Percentiles rank a stretch among this genome's conserved stretches.
These are phyloP conservation scores for Microcyclospora pomicola DNA, from an alignment of 2,329 filamentous ascomycete genomes.

Conservation along the genomic window DNA sequence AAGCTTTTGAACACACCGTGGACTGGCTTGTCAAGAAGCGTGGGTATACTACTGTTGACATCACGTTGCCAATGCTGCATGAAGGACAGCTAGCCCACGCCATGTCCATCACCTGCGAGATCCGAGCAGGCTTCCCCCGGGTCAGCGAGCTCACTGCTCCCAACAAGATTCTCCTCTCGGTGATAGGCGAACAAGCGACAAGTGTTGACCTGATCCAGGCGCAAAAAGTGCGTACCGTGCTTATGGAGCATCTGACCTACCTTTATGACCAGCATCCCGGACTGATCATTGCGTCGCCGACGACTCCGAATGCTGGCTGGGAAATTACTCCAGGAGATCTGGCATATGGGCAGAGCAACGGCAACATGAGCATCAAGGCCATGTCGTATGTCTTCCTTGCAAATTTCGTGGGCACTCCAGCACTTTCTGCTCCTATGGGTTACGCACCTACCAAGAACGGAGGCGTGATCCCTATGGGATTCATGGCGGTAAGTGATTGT, in stretches of 20 bases:
- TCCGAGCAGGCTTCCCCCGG: constrained; percentile 35
- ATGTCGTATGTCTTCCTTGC: constrained; percentile 82
- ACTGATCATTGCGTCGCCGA: constrained; percentile 66
- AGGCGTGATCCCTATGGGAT: no score
- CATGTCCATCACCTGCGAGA: constrained; percentile 62
- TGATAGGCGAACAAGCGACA: constrained; percentile 50
- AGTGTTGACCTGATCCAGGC: constrained; percentile 58
- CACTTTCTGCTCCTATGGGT: constrained; percentile 60
- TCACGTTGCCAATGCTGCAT: constrained; percentile 51
- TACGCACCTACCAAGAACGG: no score
- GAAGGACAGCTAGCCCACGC: constrained; percentile 67
- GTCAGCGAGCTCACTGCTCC: constrained; percentile 47
- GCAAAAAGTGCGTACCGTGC: constrained; percentile 56
- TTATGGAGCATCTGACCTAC: constrained; percentile 65
- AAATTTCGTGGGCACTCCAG: constrained; percentile 68
- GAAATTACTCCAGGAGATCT: constrained; percentile 42
- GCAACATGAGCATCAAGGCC: constrained; percentile 55
- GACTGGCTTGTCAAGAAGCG: constrained; percentile 40
- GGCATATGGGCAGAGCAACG: constrained; percentile 53
- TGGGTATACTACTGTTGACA: constrained; percentile 44
- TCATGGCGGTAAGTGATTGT: no score
- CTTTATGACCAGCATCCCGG: constrained; percentile 60
- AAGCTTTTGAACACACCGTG: constrained; percentile 48
- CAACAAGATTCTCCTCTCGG: constrained; percentile 55
- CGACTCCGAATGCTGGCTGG: constrained; percentile 64